Evolutionary conservation across 2,329 filamentous ascomycete species (phyloP).

Genomic region (Penicillium aurantiogriseum): DNA sequence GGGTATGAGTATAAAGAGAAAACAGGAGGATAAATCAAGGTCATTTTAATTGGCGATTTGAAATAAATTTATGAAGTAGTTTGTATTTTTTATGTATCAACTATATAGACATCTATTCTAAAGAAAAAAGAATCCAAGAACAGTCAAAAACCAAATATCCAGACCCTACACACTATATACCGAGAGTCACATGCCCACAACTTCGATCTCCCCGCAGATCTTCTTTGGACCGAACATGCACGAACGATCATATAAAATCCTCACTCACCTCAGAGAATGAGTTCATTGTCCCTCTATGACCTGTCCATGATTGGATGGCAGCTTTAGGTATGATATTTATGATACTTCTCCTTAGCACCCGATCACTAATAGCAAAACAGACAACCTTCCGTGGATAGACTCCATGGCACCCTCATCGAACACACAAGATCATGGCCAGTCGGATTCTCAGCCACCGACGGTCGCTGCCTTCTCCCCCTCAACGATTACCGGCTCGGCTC

Average conservation of each 20-base stretch:
- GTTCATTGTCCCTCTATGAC: slow-evolving; percentile 29
- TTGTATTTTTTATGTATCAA: not conserved
- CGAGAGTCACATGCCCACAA: slow-evolving; percentile 26
- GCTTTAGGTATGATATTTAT: slow-evolving; percentile 44
- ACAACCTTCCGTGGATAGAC: slow-evolving; percentile 54
- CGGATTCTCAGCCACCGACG: slow-evolving; percentile 61
- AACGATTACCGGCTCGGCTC: slow-evolving; percentile 66
- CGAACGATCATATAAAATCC: slow-evolving; percentile 17
- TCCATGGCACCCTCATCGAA: slow-evolving; percentile 51
- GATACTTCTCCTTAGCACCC: not conserved
- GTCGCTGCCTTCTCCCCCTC: slow-evolving; percentile 87
- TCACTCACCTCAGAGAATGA: slow-evolving; percentile 30
- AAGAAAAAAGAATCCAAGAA: not conserved
- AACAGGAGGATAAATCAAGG: not conserved
- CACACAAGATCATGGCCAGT: slow-evolving; percentile 39
- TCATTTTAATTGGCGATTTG: not conserved
- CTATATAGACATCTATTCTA: not conserved
- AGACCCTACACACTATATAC: not conserved
- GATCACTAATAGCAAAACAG: slow-evolving; percentile 28
- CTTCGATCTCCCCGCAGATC: slow-evolving; percentile 25
- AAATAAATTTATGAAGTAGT: not conserved
- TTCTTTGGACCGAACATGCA: slow-evolving; percentile 19
- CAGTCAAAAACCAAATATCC: not conserved
- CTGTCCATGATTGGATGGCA: slow-evolving; percentile 48
- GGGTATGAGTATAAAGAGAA: not conserved